Base-by-base conservation (phyloP, 805 yeast species). In the Candida morakotiae region DNA sequence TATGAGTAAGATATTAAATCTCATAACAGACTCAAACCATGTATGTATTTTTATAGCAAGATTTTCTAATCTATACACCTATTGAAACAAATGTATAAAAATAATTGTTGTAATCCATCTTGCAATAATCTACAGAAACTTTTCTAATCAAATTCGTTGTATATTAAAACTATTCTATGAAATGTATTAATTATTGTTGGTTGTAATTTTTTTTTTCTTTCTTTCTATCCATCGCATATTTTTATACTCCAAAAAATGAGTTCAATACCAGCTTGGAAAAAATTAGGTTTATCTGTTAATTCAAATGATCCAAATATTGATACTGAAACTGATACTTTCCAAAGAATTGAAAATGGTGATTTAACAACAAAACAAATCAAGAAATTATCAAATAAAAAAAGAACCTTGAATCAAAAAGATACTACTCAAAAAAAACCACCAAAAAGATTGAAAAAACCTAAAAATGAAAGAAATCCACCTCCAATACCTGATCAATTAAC, bases 211-310 rank as follows among this genome's bases (percentile, higher is more conserved):
- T n/a, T 27, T 35, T 31, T 34, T 34, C 26, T 26, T 14, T 34
- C 11, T 24, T 25, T 11, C 9, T 3, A 9, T 10, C 19, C 38
- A 27, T 27, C 38, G 27, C 30, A 9, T n/a, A 39, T 13, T 32
- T 15, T 7, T 7, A 7, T 23, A 7, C 6, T 26, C 3, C 16
- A 37, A 10, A 14, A 19, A 15, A 42, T 39, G 39, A 34, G 36
- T 15, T 38, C 40, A n/a, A 42, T 53, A 26, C 94, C 95, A 26
- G 94, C 94, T 1, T 85, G 95, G 95, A 85, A 85, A 56, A 70
- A 79, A 49, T 67, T 81, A 6, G 95, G 95, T 20, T 70, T 86
- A 28, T 67, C 77, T 49, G 79, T 82, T 38, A 71, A 78, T 14
- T 6, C 26, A 24, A n/a, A 24, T 24, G n/a, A 5, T 9, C 17